Evolutionary conservation across 495 filamentous ascomycete species (phyloP).

Genomic region (Penicillium flavigenum): DNA sequence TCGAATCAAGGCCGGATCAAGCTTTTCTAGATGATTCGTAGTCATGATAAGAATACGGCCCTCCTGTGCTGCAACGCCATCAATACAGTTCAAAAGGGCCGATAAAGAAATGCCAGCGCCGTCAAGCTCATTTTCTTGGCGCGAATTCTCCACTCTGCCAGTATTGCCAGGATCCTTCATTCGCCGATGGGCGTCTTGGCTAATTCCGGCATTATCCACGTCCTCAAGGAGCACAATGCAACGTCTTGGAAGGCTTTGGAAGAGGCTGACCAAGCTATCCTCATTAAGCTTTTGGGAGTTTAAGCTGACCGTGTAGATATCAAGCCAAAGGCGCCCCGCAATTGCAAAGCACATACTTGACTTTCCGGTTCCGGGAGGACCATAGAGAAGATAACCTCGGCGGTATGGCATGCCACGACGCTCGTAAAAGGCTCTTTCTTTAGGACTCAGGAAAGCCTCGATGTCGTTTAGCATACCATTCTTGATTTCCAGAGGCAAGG

Average conservation of each 20-base stretch:
- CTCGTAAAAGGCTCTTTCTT: constrained; percentile 31
- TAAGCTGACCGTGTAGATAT: constrained; percentile 55
- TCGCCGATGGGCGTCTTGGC: not conserved
- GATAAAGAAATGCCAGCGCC: constrained; percentile 54
- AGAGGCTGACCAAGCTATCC: constrained; percentile 61
- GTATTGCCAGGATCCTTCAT: not conserved
- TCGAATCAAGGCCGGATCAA: constrained; percentile 74
- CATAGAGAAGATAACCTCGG: constrained; percentile 62
- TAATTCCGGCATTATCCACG: constrained; percentile 43
- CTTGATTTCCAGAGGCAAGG: constrained; percentile 3
- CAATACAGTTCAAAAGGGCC: constrained; percentile 78
- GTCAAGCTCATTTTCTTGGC: constrained; percentile 32
- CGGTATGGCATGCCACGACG: constrained; percentile 64
- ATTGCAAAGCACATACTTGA: constrained; percentile 62
- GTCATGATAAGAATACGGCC: constrained; percentile 83
- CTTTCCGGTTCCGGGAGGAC: constrained; percentile 69
- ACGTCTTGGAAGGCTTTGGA: constrained; percentile 45
- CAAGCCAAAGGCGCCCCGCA: constrained; percentile 58
- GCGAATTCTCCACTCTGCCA: not conserved
- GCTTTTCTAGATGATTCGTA: constrained; percentile 71
- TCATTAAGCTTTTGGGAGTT: constrained; percentile 38
- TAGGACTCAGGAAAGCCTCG: constrained; percentile 16
- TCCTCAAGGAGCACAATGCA: constrained; percentile 42
- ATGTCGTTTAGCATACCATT: constrained; percentile 16
- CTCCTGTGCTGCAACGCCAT: constrained; percentile 79